Conservation (phyloP, 2,329 filamentous ascomycete genomes). For the Lomentospora prolificans region DNA sequence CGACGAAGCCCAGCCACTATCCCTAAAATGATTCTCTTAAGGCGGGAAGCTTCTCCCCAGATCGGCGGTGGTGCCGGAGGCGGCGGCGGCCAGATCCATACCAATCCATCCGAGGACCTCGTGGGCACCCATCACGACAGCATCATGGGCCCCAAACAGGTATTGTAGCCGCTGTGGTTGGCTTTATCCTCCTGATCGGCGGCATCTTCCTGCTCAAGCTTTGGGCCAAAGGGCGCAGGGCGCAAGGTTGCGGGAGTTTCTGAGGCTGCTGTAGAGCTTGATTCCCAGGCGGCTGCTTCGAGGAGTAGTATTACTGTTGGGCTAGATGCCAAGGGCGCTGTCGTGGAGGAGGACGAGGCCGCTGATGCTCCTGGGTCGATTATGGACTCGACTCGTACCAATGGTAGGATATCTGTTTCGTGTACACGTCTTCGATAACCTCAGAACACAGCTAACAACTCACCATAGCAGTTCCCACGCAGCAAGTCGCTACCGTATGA, state of each 20-base stretch:
- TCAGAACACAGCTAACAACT: too few relatives aligned
- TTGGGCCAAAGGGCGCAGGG: conserved; percentile 9
- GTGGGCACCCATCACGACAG: background rate
- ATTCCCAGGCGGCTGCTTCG: background rate
- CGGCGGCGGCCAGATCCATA: conserved; percentile 9
- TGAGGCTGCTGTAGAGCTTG: background rate
- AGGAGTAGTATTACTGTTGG: background rate
- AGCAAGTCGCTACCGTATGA: too few relatives aligned
- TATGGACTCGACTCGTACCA: background rate
- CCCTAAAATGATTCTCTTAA: background rate
- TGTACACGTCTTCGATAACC: too few relatives aligned
- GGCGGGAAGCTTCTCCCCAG: background rate
- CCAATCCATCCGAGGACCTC: conserved; percentile 10
- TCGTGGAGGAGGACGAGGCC: background rate
- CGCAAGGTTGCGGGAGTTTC: background rate
- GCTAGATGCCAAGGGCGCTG: background rate
- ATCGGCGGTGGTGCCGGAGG: conserved; percentile 10
- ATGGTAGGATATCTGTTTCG: too few relatives aligned
- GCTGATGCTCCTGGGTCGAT: background rate
- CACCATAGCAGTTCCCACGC: too few relatives aligned
- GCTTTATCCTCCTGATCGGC: conserved; percentile 9
- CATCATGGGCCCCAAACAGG: conserved; percentile 10
- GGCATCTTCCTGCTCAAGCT: conserved; percentile 10
- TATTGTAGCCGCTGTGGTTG: conserved; percentile 10
- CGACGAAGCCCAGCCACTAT: too few relatives aligned